These are phyloP conservation scores for Fusarium bactridioides DNA, from an alignment of 2,329 filamentous ascomycete species.

Conservation along the genomic window DNA sequence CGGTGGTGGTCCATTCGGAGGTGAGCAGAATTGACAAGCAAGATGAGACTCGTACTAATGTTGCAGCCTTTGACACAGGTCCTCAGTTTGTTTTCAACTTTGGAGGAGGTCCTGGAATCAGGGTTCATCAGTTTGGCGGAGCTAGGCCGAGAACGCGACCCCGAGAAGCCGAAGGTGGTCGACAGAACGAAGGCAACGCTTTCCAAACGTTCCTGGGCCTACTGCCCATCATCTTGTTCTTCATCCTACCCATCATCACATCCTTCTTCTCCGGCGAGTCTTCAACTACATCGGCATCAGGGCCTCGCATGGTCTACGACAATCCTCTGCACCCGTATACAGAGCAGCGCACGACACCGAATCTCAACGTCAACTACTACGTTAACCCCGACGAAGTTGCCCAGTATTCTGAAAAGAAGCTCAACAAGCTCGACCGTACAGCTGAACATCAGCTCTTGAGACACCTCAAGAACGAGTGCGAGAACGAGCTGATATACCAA, in stretches of 20 bases:
- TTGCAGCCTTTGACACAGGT: conserved; percentile 72
- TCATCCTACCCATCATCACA: conserved; percentile 83
- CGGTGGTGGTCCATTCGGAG: conserved; percentile 64
- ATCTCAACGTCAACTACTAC: conserved; percentile 82
- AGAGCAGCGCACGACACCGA: conserved; percentile 73
- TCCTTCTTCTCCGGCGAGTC: conserved; percentile 72
- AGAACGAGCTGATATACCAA: conserved; percentile 72
- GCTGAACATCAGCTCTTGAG: conserved; percentile 80
- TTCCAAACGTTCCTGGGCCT: conserved; percentile 74
- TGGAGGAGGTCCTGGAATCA: conserved; percentile 87
- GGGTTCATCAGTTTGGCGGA: conserved; percentile 96
- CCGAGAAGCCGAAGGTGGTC: conserved; percentile 62
- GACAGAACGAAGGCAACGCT: conserved; percentile 58
- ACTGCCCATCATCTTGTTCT: conserved; percentile 87
- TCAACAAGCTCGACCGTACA: conserved; percentile 76
- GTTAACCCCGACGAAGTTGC: conserved; percentile 81
- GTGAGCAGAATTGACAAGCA: conserved; percentile 39
- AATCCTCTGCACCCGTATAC: conserved; percentile 75
- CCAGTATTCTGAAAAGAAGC: conserved; percentile 72
- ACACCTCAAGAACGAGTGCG: conserved; percentile 74
- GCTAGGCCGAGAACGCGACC: conserved; percentile 78
- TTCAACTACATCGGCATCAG: conserved; percentile 50
- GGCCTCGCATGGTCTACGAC: conserved; percentile 80
- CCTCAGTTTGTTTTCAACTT: conserved; percentile 96
- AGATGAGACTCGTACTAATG: conserved; percentile 31